Evolutionary conservation across 768 basidiomycete genomes (phyloP).

Genomic region (Chiua virens): DNA sequence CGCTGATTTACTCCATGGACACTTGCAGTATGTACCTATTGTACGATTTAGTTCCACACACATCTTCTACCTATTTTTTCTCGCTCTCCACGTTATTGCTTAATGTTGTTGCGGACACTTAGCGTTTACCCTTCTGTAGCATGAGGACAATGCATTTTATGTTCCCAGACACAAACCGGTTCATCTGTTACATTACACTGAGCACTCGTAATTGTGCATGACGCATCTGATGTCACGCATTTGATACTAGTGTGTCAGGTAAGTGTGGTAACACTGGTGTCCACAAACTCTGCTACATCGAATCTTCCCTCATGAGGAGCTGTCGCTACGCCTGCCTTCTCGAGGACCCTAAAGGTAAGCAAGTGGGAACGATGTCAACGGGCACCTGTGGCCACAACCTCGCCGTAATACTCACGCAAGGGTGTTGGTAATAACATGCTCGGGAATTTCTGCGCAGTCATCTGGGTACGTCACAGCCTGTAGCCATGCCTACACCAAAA

Average conservation of each 20-base stretch:
- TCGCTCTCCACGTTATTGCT: slow-evolving; percentile 14
- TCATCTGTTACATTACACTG: neutral
- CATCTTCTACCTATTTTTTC: slow-evolving; percentile 1
- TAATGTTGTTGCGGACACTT: slow-evolving; percentile 13
- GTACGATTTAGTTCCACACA: slow-evolving; percentile 3
- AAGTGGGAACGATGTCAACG: slow-evolving; percentile 2
- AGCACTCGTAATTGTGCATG: neutral
- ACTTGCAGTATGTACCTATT: slow-evolving; percentile 16
- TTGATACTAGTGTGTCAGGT: slow-evolving; percentile 28
- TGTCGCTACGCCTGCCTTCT: slow-evolving; percentile 71
- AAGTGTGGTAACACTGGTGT: slow-evolving; percentile 51
- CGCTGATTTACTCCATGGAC: slow-evolving; percentile 8
- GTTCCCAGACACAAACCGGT: neutral
- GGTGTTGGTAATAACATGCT: slow-evolving; percentile 66
- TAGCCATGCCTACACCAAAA: slow-evolving; percentile 68
- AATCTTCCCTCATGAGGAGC: slow-evolving; percentile 54
- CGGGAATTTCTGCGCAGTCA: slow-evolving; percentile 62
- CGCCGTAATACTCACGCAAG: slow-evolving; percentile 49
- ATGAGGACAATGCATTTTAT: neutral
- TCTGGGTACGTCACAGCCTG: slow-evolving; percentile 73
- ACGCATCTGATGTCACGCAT: no score
- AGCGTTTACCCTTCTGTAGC: neutral
- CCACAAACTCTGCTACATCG: slow-evolving; percentile 56
- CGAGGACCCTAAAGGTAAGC: slow-evolving; percentile 52
- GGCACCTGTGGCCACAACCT: neutral